These are phyloP conservation scores for Lasiodiplodia theobromae DNA, from an alignment of 2,329 filamentous ascomycete genomes.

Conservation along the genomic window DNA sequence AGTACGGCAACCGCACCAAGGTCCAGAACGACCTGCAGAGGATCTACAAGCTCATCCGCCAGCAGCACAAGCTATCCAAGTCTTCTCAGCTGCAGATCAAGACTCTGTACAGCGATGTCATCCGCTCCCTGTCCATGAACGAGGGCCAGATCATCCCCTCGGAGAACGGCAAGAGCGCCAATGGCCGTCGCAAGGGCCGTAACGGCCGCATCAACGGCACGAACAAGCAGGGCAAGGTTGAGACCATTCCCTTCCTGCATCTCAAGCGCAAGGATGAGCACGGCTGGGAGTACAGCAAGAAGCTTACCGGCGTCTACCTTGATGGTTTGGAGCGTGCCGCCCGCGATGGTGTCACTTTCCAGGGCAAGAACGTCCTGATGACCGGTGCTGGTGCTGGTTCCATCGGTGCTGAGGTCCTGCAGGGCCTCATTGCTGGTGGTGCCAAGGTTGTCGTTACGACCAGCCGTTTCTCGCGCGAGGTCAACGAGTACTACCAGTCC, in stretches of 20 bases:
- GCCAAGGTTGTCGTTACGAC: conserved; percentile 97
- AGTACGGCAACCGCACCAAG: conserved; percentile 98
- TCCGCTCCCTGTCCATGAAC: conserved; percentile 95
- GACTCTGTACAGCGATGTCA: conserved; percentile 89
- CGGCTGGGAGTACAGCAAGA: conserved; percentile 99
- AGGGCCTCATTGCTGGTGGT: conserved; percentile 94
- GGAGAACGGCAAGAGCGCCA: conserved; percentile 73
- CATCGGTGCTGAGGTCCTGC: conserved; percentile 95
- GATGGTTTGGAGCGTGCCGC: conserved; percentile 91
- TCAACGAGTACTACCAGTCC: conserved; percentile 98
- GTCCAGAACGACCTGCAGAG: conserved; percentile 94
- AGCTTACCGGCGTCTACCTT: conserved; percentile 90
- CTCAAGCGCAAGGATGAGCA: conserved; percentile 92
- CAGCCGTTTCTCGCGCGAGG: conserved; percentile 93
- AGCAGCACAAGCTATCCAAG: conserved; percentile 97
- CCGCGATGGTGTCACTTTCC: conserved; percentile 85
- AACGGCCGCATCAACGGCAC: conserved; percentile 60
- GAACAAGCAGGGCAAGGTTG: conserved; percentile 83
- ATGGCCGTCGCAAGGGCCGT: conserved; percentile 65
- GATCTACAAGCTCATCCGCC: conserved; percentile 98
- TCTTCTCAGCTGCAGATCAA: conserved; percentile 97
- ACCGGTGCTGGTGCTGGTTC: conserved; percentile 97
- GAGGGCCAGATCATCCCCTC: conserved; percentile 95
- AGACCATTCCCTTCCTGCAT: conserved; percentile 97
- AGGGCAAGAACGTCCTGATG: conserved; percentile 96